Evolutionary conservation across 805 yeast genomes (phyloP).

Genomic region (Ogataea thermomethanolica): DNA sequence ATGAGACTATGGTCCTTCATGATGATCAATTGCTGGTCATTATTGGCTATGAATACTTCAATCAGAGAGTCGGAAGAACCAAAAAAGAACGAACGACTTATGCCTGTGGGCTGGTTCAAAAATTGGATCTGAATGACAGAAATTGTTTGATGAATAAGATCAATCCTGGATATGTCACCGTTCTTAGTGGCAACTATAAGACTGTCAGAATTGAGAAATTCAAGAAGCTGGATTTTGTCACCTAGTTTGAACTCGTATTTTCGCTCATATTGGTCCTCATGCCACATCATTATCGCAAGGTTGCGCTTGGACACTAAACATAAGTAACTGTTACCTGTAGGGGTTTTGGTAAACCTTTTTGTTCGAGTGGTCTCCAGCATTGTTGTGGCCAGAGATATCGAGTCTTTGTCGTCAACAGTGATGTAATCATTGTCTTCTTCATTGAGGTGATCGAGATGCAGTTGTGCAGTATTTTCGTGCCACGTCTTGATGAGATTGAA

Average conservation of each 20-base stretch:
- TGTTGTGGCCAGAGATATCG: constrained; percentile 33
- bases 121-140: constrained; percentile 25
- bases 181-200: constrained; percentile 23
- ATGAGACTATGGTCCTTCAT: constrained; percentile 26
- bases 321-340: constrained; percentile 16
- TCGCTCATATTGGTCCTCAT: constrained; percentile 18
- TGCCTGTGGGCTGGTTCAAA: constrained; percentile 14
- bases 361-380: constrained; percentile 11
- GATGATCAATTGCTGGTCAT: constrained; percentile 26
- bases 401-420: constrained; percentile 23
- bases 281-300: constrained; percentile 25
- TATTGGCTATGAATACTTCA: constrained; percentile 23
- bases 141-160: constrained; percentile 13
- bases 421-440: constrained; percentile 26
- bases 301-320: constrained; percentile 25
- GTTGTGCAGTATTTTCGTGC: constrained; percentile 15
- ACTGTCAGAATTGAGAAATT: constrained; percentile 24
- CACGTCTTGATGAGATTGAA: constrained; percentile 30
- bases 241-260: constrained; percentile 25
- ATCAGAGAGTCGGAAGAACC: constrained; percentile 14
- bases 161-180: constrained; percentile 24
- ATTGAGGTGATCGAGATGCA: constrained; percentile 11
- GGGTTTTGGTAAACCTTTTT: constrained; percentile 6
- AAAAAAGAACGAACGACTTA: constrained; percentile 23
- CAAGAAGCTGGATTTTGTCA: constrained; percentile 25